phyloP scores from a whole-genome alignment of 2,329 filamentous ascomycete genomes.

The Pyricularia pennisetigena region DNA sequence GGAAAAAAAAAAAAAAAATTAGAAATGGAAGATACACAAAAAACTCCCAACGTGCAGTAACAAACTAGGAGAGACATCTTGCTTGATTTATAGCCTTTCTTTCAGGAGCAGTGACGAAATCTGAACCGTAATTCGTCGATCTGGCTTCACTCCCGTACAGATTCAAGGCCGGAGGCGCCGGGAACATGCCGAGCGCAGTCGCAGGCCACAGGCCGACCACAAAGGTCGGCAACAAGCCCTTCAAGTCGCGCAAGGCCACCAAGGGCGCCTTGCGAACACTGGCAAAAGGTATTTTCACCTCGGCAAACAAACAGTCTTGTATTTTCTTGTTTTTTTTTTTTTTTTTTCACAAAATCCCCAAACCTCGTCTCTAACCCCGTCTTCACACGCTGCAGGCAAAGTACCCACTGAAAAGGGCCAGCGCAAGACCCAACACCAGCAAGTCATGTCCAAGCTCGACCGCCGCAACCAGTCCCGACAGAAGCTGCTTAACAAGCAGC shows the following conservation, averaged over 20 bases:
- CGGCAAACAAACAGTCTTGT: constrained; percentile 6
- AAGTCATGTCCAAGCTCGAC: constrained; percentile 95
- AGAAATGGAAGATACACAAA: not conserved
- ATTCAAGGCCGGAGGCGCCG: constrained; percentile 64
- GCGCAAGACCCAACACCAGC: constrained; percentile 86
- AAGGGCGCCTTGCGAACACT: constrained; percentile 80
- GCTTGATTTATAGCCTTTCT: not conserved
- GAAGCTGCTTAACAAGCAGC: constrained; percentile 72
- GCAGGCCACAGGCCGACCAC: constrained; percentile 84
- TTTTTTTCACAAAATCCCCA: not conserved
- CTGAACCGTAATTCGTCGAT: constrained; percentile 22
- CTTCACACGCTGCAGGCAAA: constrained; percentile 49
- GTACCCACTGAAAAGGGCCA: constrained; percentile 53
- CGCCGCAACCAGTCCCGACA: constrained; percentile 92
- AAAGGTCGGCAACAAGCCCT: constrained; percentile 78
- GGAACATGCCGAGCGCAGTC: constrained; percentile 65
- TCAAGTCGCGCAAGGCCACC: constrained; percentile 84
- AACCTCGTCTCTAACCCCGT: not conserved
- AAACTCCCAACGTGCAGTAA: not conserved
- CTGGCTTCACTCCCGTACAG: constrained; percentile 70
- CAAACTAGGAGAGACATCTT: not conserved
- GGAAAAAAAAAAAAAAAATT: not conserved
- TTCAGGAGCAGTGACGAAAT: not conserved
- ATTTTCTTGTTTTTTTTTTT: not conserved
- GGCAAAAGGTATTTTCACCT: constrained; percentile 56